A percentile compares a stretch with the other conserved stretches of the same genome.
phyloP scores from a whole-genome alignment of 768 basidiomycete genomes.

The Steccherinum ochraceum region DNA sequence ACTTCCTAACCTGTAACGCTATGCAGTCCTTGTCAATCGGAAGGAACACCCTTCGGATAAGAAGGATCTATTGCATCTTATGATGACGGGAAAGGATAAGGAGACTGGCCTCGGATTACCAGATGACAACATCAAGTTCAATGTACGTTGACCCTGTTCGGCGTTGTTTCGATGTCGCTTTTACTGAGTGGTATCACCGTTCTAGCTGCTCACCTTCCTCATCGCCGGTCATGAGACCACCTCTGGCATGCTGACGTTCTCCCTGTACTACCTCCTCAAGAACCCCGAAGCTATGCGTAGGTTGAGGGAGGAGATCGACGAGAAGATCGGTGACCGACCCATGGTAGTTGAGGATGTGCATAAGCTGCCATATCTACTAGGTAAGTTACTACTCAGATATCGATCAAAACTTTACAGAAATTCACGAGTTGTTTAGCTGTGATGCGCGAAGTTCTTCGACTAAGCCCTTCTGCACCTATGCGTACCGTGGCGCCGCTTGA shows the following conservation, averaged over 20 bases:
- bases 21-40: slow-evolving; percentile 33
- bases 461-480: slow-evolving; percentile 32
- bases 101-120: slow-evolving; percentile 35
- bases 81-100: slow-evolving; percentile 39
- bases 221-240: slow-evolving; percentile 40
- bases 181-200: background rate
- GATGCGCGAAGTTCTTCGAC: slow-evolving; percentile 30
- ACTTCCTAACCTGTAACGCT: background rate
- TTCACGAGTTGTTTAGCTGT: slow-evolving; percentile 23
- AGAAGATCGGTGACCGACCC: slow-evolving; percentile 31
- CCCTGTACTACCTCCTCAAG: slow-evolving; percentile 38
- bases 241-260: slow-evolving; percentile 36
- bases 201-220: slow-evolving; percentile 41
- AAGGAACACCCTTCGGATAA: slow-evolving; percentile 31
- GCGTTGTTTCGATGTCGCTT: no score
- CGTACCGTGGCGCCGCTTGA: slow-evolving; percentile 28
- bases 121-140: slow-evolving; percentile 35
- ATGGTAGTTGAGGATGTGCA: slow-evolving; percentile 34
- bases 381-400: slow-evolving; percentile 14
- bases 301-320: slow-evolving; percentile 42
- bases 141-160: slow-evolving; percentile 30
- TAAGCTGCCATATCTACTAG: slow-evolving; percentile 38
- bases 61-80: slow-evolving; percentile 39
- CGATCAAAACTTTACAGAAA: background rate
- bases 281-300: slow-evolving; percentile 36